Evolutionary conservation across 306 rosid species (phyloP).

Genomic region (Luffa acutangula): DNA sequence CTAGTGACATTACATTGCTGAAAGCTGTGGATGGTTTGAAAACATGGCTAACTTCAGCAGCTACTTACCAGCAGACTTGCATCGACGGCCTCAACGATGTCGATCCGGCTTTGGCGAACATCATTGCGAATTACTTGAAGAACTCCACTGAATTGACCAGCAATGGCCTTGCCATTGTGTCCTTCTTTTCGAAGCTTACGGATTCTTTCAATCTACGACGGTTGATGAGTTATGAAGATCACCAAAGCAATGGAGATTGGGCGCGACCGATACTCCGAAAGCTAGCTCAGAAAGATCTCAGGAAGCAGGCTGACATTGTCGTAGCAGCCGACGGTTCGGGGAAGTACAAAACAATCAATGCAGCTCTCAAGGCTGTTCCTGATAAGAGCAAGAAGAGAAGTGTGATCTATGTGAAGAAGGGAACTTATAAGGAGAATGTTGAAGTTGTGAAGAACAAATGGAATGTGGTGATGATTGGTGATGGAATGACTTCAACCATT

Average conservation of each 20-base stretch:
- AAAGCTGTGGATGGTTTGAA: conserved; percentile 41
- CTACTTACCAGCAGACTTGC: conserved; percentile 63
- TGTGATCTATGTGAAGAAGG: conserved; percentile 62
- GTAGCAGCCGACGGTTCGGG: conserved; percentile 49
- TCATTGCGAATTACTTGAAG: conserved; percentile 23
- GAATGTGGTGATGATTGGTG: conserved; percentile 74
- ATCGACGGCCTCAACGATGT: conserved; percentile 41
- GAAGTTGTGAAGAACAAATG: conserved; percentile 47
- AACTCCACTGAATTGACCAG: conserved; percentile 55
- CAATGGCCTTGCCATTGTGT: conserved; percentile 65
- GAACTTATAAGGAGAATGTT: conserved; percentile 51
- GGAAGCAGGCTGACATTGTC: conserved; percentile 24
- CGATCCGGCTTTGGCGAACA: conserved; percentile 9
- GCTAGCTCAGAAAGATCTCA: conserved; percentile 21
- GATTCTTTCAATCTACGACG: conserved; percentile 25
- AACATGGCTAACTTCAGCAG: conserved; percentile 77
- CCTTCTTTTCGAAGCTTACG: conserved; percentile 28
- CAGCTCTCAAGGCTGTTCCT: conserved; percentile 46
- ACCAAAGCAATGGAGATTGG: conserved; percentile 23
- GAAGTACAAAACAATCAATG: conserved; percentile 38
- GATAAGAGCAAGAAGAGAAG: conserved; percentile 41
- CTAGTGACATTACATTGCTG: conserved; percentile 19
- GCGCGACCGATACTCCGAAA: conserved; percentile 14
- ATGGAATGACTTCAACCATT: conserved; percentile 49
- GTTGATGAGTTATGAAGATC: conserved; percentile 11